These are phyloP conservation scores for Westerdykella sp. DNA, from an alignment of 2,329 filamentous ascomycete species.

Conservation along the genomic window DNA sequence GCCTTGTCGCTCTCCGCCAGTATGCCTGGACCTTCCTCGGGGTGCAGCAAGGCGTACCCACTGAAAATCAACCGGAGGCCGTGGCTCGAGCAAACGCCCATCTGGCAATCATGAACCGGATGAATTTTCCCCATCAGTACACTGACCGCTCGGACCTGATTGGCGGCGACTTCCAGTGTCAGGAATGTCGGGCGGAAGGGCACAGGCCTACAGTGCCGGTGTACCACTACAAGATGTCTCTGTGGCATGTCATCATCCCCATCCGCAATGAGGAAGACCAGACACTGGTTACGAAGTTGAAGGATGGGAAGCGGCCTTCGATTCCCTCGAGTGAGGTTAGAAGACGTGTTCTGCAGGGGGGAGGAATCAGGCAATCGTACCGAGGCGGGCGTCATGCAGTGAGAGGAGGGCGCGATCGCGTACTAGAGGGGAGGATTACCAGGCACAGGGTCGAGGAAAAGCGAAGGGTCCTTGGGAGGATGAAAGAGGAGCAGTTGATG, in stretches of 20 bases:
- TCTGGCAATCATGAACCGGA: neutral
- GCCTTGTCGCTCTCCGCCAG: too few species aligned
- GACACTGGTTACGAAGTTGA: slow-evolving; percentile 4
- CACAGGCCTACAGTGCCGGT: slow-evolving; percentile 1
- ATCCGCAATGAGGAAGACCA: slow-evolving; percentile 1
- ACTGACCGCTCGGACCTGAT: neutral
- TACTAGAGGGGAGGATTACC: neutral
- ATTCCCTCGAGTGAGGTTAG: too few species aligned
- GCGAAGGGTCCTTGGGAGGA: slow-evolving; percentile 1
- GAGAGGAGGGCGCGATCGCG: neutral
- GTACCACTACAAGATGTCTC: neutral
- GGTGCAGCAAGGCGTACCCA: too few species aligned
- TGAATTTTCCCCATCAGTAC: neutral
- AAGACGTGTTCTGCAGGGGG: too few species aligned
- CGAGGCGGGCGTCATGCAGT: too few species aligned
- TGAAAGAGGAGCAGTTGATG: slow-evolving; percentile 1
- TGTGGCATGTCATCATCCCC: slow-evolving; percentile 5
- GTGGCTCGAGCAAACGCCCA: too few species aligned
- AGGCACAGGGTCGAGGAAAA: slow-evolving; percentile 6
- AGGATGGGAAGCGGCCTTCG: slow-evolving; percentile 3
- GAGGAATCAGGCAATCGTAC: too few species aligned
- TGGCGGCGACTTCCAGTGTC: slow-evolving; percentile 6
- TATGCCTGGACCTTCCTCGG: too few species aligned
- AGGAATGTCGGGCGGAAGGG: neutral
- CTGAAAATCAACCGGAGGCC: too few species aligned